Conservation (phyloP, 75 land plant genomes). For the Sequoiadendron giganteum region DNA sequence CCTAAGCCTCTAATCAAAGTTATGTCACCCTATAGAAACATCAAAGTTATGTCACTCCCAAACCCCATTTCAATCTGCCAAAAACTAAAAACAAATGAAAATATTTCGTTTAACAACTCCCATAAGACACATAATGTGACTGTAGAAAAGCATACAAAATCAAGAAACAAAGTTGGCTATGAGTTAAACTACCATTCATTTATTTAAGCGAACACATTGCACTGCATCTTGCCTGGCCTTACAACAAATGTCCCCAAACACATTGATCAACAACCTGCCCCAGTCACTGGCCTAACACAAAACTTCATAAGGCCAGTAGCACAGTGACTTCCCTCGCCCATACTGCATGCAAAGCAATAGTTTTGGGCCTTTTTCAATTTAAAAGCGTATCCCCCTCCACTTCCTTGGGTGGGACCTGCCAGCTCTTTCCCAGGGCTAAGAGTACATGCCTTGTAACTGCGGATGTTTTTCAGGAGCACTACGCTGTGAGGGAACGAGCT, state of each 20-base stretch:
- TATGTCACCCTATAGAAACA: no score
- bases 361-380: neutral
- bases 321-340: constrained; percentile 21
- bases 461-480: constrained; percentile 8
- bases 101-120: no score
- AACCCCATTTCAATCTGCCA: no score
- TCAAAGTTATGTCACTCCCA: no score
- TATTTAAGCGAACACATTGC: neutral
- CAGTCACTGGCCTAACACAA: neutral
- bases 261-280: neutral
- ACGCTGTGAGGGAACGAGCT: constrained; percentile 8
- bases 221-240: constrained; percentile 8
- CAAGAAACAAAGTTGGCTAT: no score
- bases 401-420: constrained; percentile 11
- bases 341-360: constrained; percentile 19
- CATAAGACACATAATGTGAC: no score
- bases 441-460: neutral
- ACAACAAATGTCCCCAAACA: neutral
- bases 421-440: neutral
- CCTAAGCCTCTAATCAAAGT: no score
- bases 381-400: neutral
- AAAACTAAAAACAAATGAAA: no score
- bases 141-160: neutral
- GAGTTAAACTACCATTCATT: no score
- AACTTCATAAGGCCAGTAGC: constrained; percentile 22